Evolutionary conservation across 2,329 filamentous ascomycete species (phyloP), one percentile per base, ranked within the genome.

Genomic region (Colletotrichum siamense): DNA sequence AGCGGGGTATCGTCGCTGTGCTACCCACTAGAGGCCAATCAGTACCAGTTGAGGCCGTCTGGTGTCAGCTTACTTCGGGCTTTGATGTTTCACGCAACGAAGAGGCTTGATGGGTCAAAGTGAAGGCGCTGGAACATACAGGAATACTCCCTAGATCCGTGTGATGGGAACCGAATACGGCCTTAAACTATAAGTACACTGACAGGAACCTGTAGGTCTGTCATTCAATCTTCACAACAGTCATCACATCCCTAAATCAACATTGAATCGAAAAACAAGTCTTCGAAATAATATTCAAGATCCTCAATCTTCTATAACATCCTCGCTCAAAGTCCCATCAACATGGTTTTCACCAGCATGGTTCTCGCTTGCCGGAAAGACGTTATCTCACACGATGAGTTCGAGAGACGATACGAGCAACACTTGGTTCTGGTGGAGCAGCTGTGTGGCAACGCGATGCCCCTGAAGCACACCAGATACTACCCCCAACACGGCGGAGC

Each of bases 391-490:
- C 72, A 75, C 61, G 67, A 66, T 2, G 67, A 75, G 30, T 75
- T 75, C 28, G 71, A 75, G 49, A 44, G 13, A n/a, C 67, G 72
- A 28, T 75, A 75, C 39, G 72, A 75, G 49, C 72, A 65, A 30
- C 72, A 75, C 34, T 55, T 75, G 22, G 22, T 13, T 22, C 63
- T 75, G 72, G 44, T 75, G 12, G 44, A 62, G 30, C 34, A 62
- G 4, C 8, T 75, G 18, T 57, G 39, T 36, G 67, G 72, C 24
- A 61, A 75, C 61, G 67, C 66, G 7, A 70, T 70, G 59, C 72
- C 72, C 8, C 67, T 75, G 39, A 36, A 24, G 22, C 72, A 75
- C 68, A 71, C 72, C 10, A 71, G 72, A 18, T 71, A 30, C 22
- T 71, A 75, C 68, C 67, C 52, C 3, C 39, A 44, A 30, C 72